phyloP scores from a whole-genome alignment of 2,329 filamentous ascomycete genomes.

The Paecilomyces variotii region DNA sequence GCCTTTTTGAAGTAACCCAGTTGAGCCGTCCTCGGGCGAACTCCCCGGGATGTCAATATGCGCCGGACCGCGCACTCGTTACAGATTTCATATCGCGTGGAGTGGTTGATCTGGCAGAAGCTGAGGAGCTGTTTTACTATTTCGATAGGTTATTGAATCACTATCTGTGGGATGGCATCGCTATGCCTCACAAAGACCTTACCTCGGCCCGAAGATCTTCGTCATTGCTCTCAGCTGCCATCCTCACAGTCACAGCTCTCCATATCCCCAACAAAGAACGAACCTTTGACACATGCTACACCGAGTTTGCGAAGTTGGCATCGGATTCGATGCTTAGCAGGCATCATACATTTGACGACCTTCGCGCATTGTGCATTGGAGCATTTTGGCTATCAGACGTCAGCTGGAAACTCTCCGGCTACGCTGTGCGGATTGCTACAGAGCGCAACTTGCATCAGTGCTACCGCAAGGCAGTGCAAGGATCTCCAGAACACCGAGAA shows the following conservation, averaged over 20 bases:
- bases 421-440: slow-evolving; percentile 35
- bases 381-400: slow-evolving; percentile 51
- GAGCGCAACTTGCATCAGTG: slow-evolving; percentile 37
- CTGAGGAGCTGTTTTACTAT: slow-evolving; percentile 34
- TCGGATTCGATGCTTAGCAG: slow-evolving; percentile 46
- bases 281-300: slow-evolving; percentile 42
- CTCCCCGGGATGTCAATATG: slow-evolving; percentile 22
- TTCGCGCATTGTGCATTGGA: slow-evolving; percentile 47
- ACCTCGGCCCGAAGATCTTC: slow-evolving; percentile 41
- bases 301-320: slow-evolving; percentile 46
- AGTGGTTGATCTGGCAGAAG: slow-evolving; percentile 36
- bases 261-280: slow-evolving; percentile 41
- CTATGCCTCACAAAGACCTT: slow-evolving; percentile 39
- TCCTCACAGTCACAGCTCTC: slow-evolving; percentile 44
- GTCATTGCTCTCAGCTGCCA: slow-evolving; percentile 32
- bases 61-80: slow-evolving; percentile 26
- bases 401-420: slow-evolving; percentile 39
- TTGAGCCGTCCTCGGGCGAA: slow-evolving; percentile 29
- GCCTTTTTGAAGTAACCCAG: slow-evolving; percentile 43
- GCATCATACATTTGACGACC: slow-evolving; percentile 43
- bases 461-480: slow-evolving; percentile 32
- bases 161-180: slow-evolving; percentile 36
- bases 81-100: slow-evolving; percentile 47
- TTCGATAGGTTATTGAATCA: slow-evolving; percentile 35
- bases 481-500: slow-evolving; percentile 29